phyloP scores from a whole-genome alignment of 257 asterid species.

The Solanum tacnaense region DNA sequence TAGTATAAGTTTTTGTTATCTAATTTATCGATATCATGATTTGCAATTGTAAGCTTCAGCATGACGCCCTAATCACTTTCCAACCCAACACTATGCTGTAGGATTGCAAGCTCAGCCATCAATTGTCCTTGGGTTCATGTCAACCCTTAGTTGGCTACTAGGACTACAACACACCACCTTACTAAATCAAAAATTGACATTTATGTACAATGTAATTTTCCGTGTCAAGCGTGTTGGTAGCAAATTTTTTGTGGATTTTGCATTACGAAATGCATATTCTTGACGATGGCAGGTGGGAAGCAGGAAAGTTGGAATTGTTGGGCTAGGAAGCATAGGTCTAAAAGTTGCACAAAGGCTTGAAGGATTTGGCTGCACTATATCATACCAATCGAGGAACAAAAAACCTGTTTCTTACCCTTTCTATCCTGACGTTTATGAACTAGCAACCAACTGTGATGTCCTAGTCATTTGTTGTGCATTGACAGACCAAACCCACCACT shows the following conservation, averaged over 20 bases:
- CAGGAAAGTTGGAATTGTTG: constrained; percentile 68
- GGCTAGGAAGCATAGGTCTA: constrained; percentile 76
- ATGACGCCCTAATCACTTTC: too few relatives aligned
- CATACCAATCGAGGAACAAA: constrained; percentile 44
- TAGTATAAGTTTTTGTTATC: too few relatives aligned
- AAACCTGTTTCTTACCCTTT: constrained; percentile 33
- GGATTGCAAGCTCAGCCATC: too few relatives aligned
- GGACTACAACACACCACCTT: too few relatives aligned
- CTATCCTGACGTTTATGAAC: constrained; percentile 17
- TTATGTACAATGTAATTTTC: too few relatives aligned
- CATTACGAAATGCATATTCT: not conserved
- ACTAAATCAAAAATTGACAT: too few relatives aligned
- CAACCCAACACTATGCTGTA: too few relatives aligned
- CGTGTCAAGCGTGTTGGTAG: not conserved
- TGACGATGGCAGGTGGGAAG: constrained; percentile 43
- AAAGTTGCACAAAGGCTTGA: constrained; percentile 65
- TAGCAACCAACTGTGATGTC: constrained; percentile 39
- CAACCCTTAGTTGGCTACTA: too few relatives aligned
- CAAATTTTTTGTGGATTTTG: not conserved
- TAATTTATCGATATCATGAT: too few relatives aligned
- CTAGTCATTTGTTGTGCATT: constrained; percentile 54
- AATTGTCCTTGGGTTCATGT: too few relatives aligned
- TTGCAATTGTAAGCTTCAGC: too few relatives aligned
- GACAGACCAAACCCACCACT: constrained; percentile 50
- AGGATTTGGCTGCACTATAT: constrained; percentile 51